These are phyloP conservation scores for Populus euphratica DNA, from an alignment of 345 rosid genomes.

Conservation along the genomic window DNA sequence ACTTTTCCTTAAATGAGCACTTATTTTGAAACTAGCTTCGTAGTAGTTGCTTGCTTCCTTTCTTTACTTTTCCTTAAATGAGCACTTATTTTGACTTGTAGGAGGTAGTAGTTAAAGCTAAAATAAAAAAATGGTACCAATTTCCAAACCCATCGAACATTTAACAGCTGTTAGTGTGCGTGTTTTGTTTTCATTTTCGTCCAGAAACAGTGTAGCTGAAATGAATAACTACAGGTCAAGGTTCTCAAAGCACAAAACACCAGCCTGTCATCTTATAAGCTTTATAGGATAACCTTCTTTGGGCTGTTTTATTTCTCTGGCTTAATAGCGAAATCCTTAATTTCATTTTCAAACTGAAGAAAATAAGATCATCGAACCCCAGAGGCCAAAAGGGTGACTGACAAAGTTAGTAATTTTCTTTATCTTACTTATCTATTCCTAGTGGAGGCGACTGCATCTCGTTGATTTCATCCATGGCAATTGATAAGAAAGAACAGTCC, in stretches of 20 bases:
- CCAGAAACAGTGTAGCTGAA: background rate
- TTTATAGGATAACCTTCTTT: too few relatives aligned
- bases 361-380: too few relatives aligned
- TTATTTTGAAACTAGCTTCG: background rate
- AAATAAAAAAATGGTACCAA: background rate
- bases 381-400: too few relatives aligned
- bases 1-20: background rate
- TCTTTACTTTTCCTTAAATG: background rate
- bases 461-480: too few relatives aligned
- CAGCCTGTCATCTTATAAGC: too few relatives aligned
- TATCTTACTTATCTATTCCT: too few relatives aligned
- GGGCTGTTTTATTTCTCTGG: too few relatives aligned
- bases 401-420: too few relatives aligned
- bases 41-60: background rate
- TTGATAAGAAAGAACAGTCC: too few relatives aligned
- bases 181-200: background rate
- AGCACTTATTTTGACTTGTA: background rate
- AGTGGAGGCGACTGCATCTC: too few relatives aligned
- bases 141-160: background rate
- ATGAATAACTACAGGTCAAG: background rate
- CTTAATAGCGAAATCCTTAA: too few relatives aligned
- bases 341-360: too few relatives aligned
- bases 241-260: background rate
- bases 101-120: background rate
- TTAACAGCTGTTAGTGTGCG: background rate